Evolutionary conservation across 345 rosid genomes (phyloP).

Genomic region (Luvunga scandens): DNA sequence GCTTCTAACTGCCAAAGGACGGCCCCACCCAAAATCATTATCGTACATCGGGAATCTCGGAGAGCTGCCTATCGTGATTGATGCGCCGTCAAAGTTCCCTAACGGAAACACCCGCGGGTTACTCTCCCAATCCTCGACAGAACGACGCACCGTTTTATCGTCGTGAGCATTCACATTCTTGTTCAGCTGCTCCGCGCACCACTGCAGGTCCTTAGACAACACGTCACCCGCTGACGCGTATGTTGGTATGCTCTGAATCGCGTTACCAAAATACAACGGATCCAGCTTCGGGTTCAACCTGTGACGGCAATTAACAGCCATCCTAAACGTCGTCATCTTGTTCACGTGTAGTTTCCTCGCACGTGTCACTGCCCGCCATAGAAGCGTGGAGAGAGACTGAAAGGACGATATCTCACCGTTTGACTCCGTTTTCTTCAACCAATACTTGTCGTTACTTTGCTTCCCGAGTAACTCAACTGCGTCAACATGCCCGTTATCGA

Average conservation of each 20-base stretch:
- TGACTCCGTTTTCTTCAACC: conserved; percentile 34
- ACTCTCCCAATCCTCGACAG: conserved; percentile 63
- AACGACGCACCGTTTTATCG: conserved; percentile 43
- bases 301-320: conserved; percentile 91
- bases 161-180: conserved; percentile 55
- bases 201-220: conserved; percentile 60
- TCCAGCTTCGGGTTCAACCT: conserved; percentile 68
- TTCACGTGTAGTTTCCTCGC: conserved; percentile 61
- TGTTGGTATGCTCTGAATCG: conserved; percentile 87
- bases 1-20: conserved; percentile 82
- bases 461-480: conserved; percentile 67
- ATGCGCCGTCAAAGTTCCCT: conserved; percentile 87
- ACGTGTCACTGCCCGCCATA: conserved; percentile 86
- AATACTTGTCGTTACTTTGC: conserved; percentile 51
- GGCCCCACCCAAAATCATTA: conserved; percentile 95
- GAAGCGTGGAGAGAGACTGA: conserved; percentile 68
- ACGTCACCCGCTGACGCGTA: conserved; percentile 72
- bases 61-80: conserved; percentile 88
- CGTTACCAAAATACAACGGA: conserved; percentile 83
- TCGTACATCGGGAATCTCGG: conserved; percentile 95
- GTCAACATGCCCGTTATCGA: conserved; percentile 26
- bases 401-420: conserved; percentile 77
- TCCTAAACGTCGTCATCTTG: conserved; percentile 72
- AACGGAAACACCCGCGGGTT: conserved; percentile 80
- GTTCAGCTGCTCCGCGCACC: conserved; percentile 79